Percentiles rank a stretch among this genome's conserved stretches.
These are phyloP conservation scores for Morella rubra DNA, from an alignment of 306 rosid genomes.

Conservation along the genomic window DNA sequence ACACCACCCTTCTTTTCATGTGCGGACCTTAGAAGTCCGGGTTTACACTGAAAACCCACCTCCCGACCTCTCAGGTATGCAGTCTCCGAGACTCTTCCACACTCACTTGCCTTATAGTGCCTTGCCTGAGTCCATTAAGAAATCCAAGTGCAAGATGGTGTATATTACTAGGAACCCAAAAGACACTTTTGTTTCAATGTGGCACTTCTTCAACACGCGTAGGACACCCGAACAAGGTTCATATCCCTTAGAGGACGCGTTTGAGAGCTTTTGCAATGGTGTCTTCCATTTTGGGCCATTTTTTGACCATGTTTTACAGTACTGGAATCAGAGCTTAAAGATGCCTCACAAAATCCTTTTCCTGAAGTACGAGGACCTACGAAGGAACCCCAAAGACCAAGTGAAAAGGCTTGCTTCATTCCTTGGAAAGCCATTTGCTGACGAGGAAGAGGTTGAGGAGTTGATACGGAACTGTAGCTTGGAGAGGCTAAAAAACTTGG, in stretches of 20 bases:
- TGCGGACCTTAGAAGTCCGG: conserved; percentile 23
- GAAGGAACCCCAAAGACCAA: conserved; percentile 15
- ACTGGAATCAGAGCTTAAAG: conserved; percentile 29
- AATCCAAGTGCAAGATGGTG: conserved; percentile 17
- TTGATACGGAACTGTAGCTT: conserved; percentile 15
- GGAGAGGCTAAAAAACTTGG: conserved; percentile 22
- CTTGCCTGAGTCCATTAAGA: conserved; percentile 16
- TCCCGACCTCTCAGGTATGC: conserved; percentile 11
- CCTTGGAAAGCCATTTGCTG: conserved; percentile 5
- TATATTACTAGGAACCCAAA: conserved; percentile 27
- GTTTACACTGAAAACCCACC: conserved; percentile 11
- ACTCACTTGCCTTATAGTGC: conserved; percentile 27
- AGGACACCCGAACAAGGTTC: conserved; percentile 20
- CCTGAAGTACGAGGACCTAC: conserved; percentile 20
- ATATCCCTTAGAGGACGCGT: conserved; percentile 15
- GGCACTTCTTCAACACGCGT: conserved; percentile 20
- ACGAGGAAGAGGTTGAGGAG: conserved; percentile 20
- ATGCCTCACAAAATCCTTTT: conserved; percentile 17
- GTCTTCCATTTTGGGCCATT: conserved; percentile 22
- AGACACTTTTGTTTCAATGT: conserved; percentile 28
- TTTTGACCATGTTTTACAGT: conserved; percentile 25
- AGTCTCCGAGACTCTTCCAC: conserved; percentile 29
- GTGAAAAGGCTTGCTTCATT: conserved; percentile 19
- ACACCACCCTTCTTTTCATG: conserved; percentile 14
- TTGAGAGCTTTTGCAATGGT: conserved; percentile 21